Base-by-base conservation (phyloP, 202 grass and related monocot genomes). In the Schoenoplectus triqueter region DNA sequence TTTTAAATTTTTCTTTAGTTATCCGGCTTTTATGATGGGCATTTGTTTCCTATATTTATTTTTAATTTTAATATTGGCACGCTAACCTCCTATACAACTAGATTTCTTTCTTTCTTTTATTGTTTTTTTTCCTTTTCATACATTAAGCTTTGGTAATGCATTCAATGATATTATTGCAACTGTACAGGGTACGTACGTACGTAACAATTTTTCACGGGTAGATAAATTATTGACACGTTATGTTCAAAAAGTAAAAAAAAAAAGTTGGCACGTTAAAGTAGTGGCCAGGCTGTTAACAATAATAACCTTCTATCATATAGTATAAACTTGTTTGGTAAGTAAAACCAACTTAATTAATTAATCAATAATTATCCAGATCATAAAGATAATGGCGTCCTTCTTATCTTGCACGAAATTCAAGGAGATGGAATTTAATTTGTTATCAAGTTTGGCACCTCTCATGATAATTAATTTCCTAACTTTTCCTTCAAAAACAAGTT, bases 341-440 rank as follows among this genome's bases (percentile, higher is more conserved):
- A 76, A 76, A 40, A 55, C 73, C 18, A 40, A 76, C 73, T 55
- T 15, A 7, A 76, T 76, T 76, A 55, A 76, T 76, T 2, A 76
- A 39, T 55, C 4, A 55, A 54, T 75, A 75, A 52, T 55, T 55
- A 22, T 8, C 18, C 4, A 75, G 8, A 55, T 75, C 10, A 75
- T 39, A 75, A 66, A 31, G 47, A 48, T 10, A 14, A 10, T 1
- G 31, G 31, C 31, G 31, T 31, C 50, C 51, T 71, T 46, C 68
- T 50, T 77, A 40, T 57, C 73, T 39, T 57, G 50, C 47, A 72
- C 6, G 6, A 47, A 72, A 75, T 52, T 3, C 2, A 22, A 55
- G 7, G 48, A 75, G 31, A 31, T 15, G 11, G 11, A 14, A 14
- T 11, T 59, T 3, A 3, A 59, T 11, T 3, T 59, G 17, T 62